Evolutionary conservation across 2,329 filamentous ascomycete genomes (phyloP), one percentile per base, ranked within the genome.

Genomic region (Fusarium sp.): DNA sequence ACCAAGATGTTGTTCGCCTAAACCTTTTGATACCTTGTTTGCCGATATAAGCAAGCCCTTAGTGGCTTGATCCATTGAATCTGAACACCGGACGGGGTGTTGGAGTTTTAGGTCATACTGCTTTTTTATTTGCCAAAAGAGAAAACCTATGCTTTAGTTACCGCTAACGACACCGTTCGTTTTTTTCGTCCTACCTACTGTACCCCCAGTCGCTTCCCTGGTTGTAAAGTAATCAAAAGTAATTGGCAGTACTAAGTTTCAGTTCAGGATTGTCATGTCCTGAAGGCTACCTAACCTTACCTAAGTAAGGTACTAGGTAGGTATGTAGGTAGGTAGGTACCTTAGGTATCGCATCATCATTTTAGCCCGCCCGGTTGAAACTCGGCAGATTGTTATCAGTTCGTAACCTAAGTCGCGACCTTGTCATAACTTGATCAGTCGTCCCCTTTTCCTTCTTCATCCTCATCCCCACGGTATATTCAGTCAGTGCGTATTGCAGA

Each of bases 1-100:
- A 92, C 92, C 73, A 90, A 89, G 80, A 87, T 91, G 75, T 83
- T 97, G 64, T 97, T 97, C 85, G 90, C 91, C 76, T 95, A 87
- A 67, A 64, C 41, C 67, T 63, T 73, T 59, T 75, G 48, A 76
- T 75, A 74, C 77, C 69, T 71, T 75, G 71, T 74, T 72, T 73
- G 61, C 74, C 67, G 65, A 75, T 76, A 73, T 53, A 39, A 54
- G 24, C 24, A 54, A 39, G 50, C 39, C 68, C 57, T 65, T 70
- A 75, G 73, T 77, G 69, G 71, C 73, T 78, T 78, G 73, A 68
- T 44, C 62, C 45, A 61, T 33, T 72, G 58, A 73, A 70, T 73
- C 70, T 73, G 69, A 75, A 72, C 69, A 72, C 64, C 56, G 70
- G 65, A 71, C 39, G 61, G 67, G 71, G 67, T 77, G 62, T 66